phyloP scores from a whole-genome alignment of 352 stramenopile genomes.

The Phytopythium aichiense region DNA sequence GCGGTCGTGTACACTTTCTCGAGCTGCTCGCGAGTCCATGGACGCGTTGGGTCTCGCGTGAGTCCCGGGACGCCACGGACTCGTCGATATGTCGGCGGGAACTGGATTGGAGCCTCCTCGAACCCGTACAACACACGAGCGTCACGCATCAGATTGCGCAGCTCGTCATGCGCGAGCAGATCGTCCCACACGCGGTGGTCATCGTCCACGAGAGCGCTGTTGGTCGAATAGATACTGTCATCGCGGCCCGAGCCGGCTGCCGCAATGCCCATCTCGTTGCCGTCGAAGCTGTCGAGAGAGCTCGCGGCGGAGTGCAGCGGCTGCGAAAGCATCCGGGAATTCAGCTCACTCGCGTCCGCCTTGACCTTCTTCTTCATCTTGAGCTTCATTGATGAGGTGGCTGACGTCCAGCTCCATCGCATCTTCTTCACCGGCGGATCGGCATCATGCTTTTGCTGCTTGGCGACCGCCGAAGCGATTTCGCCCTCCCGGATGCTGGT shows the following conservation, averaged over 20 bases:
- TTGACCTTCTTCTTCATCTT: conserved; percentile 1
- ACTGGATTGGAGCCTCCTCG: conserved; percentile 65
- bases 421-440: neutral
- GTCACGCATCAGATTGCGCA: conserved; percentile 49
- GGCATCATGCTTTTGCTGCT: neutral
- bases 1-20: conserved; percentile 52
- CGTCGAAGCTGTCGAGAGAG: neutral
- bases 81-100: conserved; percentile 74
- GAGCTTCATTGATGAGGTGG: conserved; percentile 3
- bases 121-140: conserved; percentile 75
- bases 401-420: conserved; percentile 23
- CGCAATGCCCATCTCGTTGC: conserved; percentile 5
- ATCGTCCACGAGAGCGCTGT: conserved; percentile 37
- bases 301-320: conserved; percentile 6
- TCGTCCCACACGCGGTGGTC: conserved; percentile 53
- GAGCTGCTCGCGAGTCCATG: conserved; percentile 20
- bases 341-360: conserved; percentile 23
- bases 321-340: conserved; percentile 25
- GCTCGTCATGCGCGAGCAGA: conserved; percentile 66
- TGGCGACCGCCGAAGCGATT: neutral
- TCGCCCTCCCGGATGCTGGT: conserved; percentile 25
- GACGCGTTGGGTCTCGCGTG: neutral
- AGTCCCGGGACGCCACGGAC: conserved; percentile 36
- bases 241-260: neutral
- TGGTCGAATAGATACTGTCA: conserved; percentile 19